Conservation (phyloP, 2,329 filamentous ascomycete genomes). For the Rutstroemia sp. region DNA sequence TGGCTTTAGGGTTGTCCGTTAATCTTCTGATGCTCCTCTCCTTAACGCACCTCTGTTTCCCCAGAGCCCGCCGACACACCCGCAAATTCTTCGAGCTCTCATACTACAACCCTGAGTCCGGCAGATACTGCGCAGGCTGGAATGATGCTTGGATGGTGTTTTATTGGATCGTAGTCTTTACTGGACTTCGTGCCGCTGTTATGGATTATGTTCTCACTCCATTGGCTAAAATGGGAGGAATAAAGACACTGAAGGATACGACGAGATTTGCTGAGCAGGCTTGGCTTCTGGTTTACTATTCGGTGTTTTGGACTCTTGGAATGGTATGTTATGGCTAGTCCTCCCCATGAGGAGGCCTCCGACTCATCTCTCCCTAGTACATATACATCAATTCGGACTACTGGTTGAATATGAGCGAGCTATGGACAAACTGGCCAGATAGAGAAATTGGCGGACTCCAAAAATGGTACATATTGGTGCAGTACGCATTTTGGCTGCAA, state of each 20-base stretch:
- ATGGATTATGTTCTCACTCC: slow-evolving; percentile 87
- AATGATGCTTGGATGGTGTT: slow-evolving; percentile 74
- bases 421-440: slow-evolving; percentile 82
- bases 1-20: slow-evolving; percentile 62
- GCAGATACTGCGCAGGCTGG: slow-evolving; percentile 66
- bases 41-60: slow-evolving; percentile 75
- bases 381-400: slow-evolving; percentile 72
- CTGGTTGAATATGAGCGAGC: slow-evolving; percentile 65
- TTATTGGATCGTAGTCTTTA: slow-evolving; percentile 78
- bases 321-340: slow-evolving; percentile 49
- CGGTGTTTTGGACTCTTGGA: slow-evolving; percentile 73
- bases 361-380: slow-evolving; percentile 48
- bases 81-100: slow-evolving; percentile 82
- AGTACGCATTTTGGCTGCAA: slow-evolving; percentile 90
- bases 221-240: slow-evolving; percentile 62
- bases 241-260: slow-evolving; percentile 67
- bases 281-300: slow-evolving; percentile 83
- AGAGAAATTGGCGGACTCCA: slow-evolving; percentile 65
- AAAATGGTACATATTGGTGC: slow-evolving; percentile 85
- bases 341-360: background rate
- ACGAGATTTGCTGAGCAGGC: slow-evolving; percentile 90
- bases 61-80: slow-evolving; percentile 71
- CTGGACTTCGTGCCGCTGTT: slow-evolving; percentile 70
- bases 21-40: slow-evolving; percentile 79
- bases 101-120: slow-evolving; percentile 65